A percentile compares a stretch with the other conserved stretches of the same genome.
phyloP scores from a whole-genome alignment of 352 stramenopile genomes.

The Globisporangium spiculum region DNA sequence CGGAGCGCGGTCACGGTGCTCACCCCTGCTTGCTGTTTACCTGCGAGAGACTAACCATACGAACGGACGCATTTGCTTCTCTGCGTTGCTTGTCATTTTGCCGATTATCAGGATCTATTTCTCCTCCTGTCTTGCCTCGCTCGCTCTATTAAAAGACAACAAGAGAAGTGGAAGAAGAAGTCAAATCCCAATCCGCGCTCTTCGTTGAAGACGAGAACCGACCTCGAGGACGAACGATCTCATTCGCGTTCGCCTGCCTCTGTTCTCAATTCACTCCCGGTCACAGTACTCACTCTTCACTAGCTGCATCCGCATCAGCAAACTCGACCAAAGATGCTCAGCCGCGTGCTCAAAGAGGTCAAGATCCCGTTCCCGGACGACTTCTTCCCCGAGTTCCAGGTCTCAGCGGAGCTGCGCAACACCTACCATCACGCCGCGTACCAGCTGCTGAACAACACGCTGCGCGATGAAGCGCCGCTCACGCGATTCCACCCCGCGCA shows the following conservation, averaged over 20 bases:
- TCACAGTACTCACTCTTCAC: neutral
- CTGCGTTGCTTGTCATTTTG: neutral
- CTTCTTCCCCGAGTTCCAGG: conserved; percentile 52
- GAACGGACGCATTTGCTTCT: neutral
- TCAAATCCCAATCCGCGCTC: neutral
- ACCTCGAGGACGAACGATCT: neutral
- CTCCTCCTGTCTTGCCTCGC: neutral
- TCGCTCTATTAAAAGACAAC: neutral
- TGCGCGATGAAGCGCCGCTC: conserved; percentile 40
- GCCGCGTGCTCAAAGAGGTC: conserved; percentile 59
- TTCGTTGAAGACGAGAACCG: neutral
- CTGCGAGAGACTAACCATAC: neutral
- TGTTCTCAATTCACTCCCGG: neutral
- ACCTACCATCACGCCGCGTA: conserved; percentile 35
- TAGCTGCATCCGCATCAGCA: no score
- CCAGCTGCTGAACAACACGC: conserved; percentile 35
- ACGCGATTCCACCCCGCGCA: conserved; percentile 53
- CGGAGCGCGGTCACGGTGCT: neutral
- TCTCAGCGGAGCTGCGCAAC: conserved; percentile 32
- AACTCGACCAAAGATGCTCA: conserved; percentile 31
- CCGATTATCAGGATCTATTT: neutral
- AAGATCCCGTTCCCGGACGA: conserved; percentile 62
- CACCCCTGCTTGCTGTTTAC: neutral
- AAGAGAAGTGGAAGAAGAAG: neutral
- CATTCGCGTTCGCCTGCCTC: neutral